Base-by-base conservation (phyloP, 78 protist genomes). In the Chrysochromulina parva region DNA sequence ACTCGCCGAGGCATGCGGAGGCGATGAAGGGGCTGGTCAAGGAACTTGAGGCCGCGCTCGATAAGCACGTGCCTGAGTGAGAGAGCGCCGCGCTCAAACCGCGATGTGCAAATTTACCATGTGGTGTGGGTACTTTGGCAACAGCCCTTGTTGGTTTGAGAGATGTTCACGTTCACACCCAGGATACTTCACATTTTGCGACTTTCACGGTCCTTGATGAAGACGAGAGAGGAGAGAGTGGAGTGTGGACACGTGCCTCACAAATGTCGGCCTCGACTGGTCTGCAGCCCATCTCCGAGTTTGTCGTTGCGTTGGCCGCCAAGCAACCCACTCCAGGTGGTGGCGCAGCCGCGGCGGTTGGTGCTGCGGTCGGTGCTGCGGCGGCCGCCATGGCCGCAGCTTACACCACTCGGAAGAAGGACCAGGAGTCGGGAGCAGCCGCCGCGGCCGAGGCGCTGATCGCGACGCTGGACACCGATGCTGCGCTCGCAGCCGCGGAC, bases 241-340 rank as follows among this genome's bases (percentile, higher is more conserved):
- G n/a, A n/a, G n/a, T n/a, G n/a, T n/a, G n/a, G n/a, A n/a, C n/a
- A n/a, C n/a, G n/a, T n/a, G n/a, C n/a, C n/a, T n/a, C n/a, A n/a
- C n/a, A n/a, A n/a, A n/a, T n/a, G n/a, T n/a, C n/a, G n/a, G n/a
- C n/a, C n/a, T n/a, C n/a, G n/a, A n/a, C n/a, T n/a, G n/a, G n/a
- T n/a, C n/a, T n/a, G 66, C 89, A 60, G 55, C 59, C n/a, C 28
- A 65, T 88, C 54, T 84, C 53, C 3, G 52, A n/a, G n/a, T 88
- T 80, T n/a, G 71, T 58, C 54, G 17, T 28, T 10, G 85, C 66
- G n/a, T 73, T 88, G 10, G 85, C 59, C 53, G 91, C 84, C 28
- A 89, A 89, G 92, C 26, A n/a, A 60, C 92, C 92, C 4, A 89
- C 92, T 19, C 92, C 92, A 1, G 92, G 92, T 3, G 92, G 92